Base-by-base conservation (phyloP, 176 grass and related monocot species). In the Raddia distichophylla region DNA sequence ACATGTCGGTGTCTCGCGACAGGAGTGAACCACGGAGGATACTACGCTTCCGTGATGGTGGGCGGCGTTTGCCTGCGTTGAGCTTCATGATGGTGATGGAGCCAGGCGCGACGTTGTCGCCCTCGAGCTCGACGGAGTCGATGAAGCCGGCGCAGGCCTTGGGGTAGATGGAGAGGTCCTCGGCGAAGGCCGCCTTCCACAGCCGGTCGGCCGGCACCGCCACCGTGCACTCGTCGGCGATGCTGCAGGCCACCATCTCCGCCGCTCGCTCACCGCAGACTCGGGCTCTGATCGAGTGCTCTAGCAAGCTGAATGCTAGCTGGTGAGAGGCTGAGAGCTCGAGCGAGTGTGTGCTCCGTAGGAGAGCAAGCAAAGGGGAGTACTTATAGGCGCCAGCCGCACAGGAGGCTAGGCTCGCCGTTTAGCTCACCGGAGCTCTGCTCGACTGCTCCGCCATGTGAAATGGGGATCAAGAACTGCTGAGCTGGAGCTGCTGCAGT, bases 121-220 rank as follows among this genome's bases (percentile, higher is more conserved):
- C 88, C 15, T 86, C 67, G 34, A 83, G 5, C 16, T 79, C 68
- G 3, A 68, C 45, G 44, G 71, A 37, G 9, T 73, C 84, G 46
- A 86, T n/a, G 45, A 79, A 32, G 37, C 67, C 78, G 9, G 74
- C 67, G 35, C 61, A 86, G 11, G n/a, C 75, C 74, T 86, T 79
- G 45, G 54, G 20, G 44, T 80, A 3, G 68, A 9, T 1, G 3
- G 35, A 0, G 6, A 0, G 20, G 53, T 27, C 34, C n/a, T 8
- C 34, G 47, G 33, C 13, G 52, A 49, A 51, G 54, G n/a, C 4
- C 4, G 8, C 50, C 79, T 83, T 86, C 84, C 88, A 90, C 45
- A 86, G 2, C 64, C 46, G n/a, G n/a, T 74, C 74, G 0, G 84
- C 84, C 7, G 73, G 19, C 11, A 90, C 54, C 20, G 79, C 75